phyloP scores from a whole-genome alignment of 768 basidiomycete species.

The Pilatotrama ljubarskyi region DNA sequence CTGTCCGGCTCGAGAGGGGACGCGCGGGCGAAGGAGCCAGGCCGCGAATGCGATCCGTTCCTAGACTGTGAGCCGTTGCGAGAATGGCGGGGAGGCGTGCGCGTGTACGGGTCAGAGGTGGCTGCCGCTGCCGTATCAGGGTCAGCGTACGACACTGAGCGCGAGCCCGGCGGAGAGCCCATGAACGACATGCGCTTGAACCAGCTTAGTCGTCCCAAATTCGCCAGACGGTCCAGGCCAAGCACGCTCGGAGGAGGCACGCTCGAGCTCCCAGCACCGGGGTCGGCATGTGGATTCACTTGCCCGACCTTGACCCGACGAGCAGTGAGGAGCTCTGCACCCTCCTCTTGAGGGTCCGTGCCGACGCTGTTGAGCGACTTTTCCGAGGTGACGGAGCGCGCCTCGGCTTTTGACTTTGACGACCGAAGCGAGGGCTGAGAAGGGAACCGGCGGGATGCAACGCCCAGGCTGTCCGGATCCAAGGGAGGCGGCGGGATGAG shows the following conservation, averaged over 20 bases:
- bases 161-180: constrained; percentile 13
- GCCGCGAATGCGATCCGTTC: constrained; percentile 22
- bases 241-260: constrained; percentile 29
- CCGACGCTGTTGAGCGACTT: constrained; percentile 28
- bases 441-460: constrained; percentile 17
- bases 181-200: constrained; percentile 43
- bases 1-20: constrained; percentile 11
- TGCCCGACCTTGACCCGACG: constrained; percentile 43
- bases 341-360: constrained; percentile 41
- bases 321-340: constrained; percentile 52
- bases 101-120: constrained; percentile 26
- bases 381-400: constrained; percentile 31
- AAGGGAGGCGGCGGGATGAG: constrained; percentile 42
- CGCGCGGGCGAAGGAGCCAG: constrained; percentile 19
- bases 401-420: constrained; percentile 17
- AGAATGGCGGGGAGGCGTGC: constrained; percentile 29
- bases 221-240: constrained; percentile 47
- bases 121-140: constrained; percentile 1
- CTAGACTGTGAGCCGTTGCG: constrained; percentile 26
- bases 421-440: constrained; percentile 16
- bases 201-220: constrained; percentile 58
- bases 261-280: constrained; percentile 22
- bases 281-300: constrained; percentile 21
- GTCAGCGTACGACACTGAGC: not conserved
- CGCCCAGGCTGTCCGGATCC: constrained; percentile 32